These are phyloP conservation scores for Chaetomium globosum DNA, from an alignment of 2,329 filamentous ascomycete species.

Conservation along the genomic window DNA sequence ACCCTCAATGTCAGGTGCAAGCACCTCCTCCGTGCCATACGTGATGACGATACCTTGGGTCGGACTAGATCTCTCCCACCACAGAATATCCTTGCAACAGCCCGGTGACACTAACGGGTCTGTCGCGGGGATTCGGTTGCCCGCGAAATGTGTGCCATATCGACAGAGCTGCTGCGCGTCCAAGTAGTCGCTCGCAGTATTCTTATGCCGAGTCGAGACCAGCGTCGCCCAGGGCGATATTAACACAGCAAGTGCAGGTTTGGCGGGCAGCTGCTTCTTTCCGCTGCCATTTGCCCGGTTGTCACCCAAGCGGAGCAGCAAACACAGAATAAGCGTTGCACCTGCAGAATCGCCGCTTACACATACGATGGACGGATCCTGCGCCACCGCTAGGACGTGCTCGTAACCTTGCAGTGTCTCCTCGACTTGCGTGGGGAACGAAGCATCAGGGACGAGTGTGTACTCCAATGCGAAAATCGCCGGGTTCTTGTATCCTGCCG, in stretches of 20 bases:
- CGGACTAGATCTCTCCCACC: slow-evolving; percentile 70
- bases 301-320: slow-evolving; percentile 65
- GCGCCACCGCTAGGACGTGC: slow-evolving; percentile 57
- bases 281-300: neutral
- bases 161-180: slow-evolving; percentile 65
- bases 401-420: slow-evolving; percentile 72
- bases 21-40: slow-evolving; percentile 77
- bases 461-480: slow-evolving; percentile 81
- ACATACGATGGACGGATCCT: slow-evolving; percentile 63
- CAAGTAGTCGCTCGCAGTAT: slow-evolving; percentile 75
- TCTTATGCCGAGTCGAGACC: slow-evolving; percentile 65
- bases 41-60: slow-evolving; percentile 67
- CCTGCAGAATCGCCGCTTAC: slow-evolving; percentile 81
- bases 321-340: slow-evolving; percentile 70
- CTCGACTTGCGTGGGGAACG: slow-evolving; percentile 72
- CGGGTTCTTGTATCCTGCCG: slow-evolving; percentile 70
- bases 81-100: slow-evolving; percentile 63
- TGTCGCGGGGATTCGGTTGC: slow-evolving; percentile 49
- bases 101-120: slow-evolving; percentile 71
- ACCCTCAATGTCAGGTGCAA: slow-evolving; percentile 68
- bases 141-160: slow-evolving; percentile 72
- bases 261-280: slow-evolving; percentile 5
- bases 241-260: slow-evolving; percentile 60
- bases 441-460: slow-evolving; percentile 72
- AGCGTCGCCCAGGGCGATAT: slow-evolving; percentile 83